Base-by-base conservation (phyloP, 441 rosid species). In the Raphanus hybrid region DNA sequence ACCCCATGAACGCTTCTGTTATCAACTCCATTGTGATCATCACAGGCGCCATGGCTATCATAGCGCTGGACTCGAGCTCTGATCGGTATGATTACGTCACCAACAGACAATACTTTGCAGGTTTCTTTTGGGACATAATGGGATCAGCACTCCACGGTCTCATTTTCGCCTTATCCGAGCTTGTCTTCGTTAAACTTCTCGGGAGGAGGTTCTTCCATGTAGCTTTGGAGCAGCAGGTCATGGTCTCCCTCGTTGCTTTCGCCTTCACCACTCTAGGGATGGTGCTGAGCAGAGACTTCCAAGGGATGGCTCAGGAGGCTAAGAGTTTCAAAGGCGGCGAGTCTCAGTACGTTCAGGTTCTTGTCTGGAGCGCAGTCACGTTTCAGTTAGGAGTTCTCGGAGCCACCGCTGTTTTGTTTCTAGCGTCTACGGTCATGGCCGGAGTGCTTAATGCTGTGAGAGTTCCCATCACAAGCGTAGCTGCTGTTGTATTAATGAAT, bases 81-180 rank as follows among this genome's bases (percentile, higher is more conserved):
- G 96, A 92, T 77, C 78, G 89, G 52, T 90, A 89, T 15, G 80
- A 70, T 52, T 39, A 80, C 66, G 75, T 90, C 32, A 87, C 80
- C 35, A 75, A 83, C 67, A 71, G 73, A 11, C 97, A 90, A 43
- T 92, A 90, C 78, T 80, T 84, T 72, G 80, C 89, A 84, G 98
- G 97, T 2, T 90, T 87, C 58, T 64, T 89, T 20, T 89, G 96
- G 94, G 92, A 90, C 65, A 85, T 92, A 41, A 55, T 89, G 63
- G 98, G 90, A 29, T 94, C 98, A 3, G 96, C 93, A 0, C 94
- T 94, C 18, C 96, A 90, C 45, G 93, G 98, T 6, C 90, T 94
- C 35, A 89, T 92, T 32, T 92, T 94, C n/a, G 96, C 96, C 0
- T 89, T 90, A 43, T 94, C 98, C 0, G 98, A 92, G 87, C 85